These are phyloP conservation scores for Lactarius evosmus DNA, from an alignment of 768 basidiomycete species.

Conservation along the genomic window DNA sequence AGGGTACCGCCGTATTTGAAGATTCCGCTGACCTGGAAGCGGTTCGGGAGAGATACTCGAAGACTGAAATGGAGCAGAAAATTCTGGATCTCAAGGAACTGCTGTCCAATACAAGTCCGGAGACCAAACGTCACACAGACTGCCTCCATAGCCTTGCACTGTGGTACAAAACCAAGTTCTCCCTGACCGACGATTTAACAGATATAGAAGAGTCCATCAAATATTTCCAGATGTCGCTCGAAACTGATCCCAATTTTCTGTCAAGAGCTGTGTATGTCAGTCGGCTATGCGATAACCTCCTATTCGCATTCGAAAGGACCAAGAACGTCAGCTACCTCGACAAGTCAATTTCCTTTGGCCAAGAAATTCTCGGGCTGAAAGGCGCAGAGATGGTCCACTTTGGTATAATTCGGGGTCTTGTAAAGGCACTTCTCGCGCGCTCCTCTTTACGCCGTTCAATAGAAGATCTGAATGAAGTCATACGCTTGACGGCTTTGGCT, in stretches of 20 bases:
- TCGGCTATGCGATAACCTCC: neutral
- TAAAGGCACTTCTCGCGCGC: neutral
- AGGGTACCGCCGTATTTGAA: neutral
- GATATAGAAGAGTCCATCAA: constrained; percentile 3
- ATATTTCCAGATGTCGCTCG: neutral
- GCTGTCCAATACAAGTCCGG: neutral
- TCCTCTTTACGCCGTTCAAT: neutral
- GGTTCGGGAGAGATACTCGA: neutral
- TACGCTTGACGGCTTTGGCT: neutral
- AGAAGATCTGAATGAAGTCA: neutral
- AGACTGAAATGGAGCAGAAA: neutral
- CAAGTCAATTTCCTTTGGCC: neutral
- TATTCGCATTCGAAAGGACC: neutral
- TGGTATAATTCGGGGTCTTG: neutral
- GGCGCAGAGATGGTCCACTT: neutral
- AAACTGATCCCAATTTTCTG: neutral
- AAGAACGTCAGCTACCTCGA: neutral
- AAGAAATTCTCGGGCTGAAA: neutral
- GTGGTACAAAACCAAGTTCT: neutral
- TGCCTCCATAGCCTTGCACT: neutral
- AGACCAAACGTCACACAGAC: neutral
- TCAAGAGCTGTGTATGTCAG: neutral
- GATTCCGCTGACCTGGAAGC: too few species aligned
- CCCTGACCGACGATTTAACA: neutral
- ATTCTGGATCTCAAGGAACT: neutral